A percentile compares a stretch with the other conserved stretches of the same genome.
Evolutionary conservation across 2,329 filamentous ascomycete species (phyloP).

Genomic region (Orbilia javanica): DNA sequence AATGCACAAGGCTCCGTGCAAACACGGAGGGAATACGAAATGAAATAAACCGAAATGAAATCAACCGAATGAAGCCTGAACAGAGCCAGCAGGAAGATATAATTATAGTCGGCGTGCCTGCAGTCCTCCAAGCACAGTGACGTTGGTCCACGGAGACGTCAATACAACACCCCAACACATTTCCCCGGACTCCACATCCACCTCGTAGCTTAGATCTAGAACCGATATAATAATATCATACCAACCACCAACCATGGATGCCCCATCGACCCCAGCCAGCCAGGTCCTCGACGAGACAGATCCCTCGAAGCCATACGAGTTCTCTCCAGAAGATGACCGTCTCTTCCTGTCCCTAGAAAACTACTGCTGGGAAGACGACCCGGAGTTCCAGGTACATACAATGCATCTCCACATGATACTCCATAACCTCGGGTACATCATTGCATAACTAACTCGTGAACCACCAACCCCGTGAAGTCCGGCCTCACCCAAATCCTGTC

Average conservation of each 20-base stretch:
- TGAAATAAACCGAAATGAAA: not conserved
- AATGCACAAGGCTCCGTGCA: not conserved
- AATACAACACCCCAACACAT: slow-evolving; percentile 56
- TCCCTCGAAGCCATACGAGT: slow-evolving; percentile 23
- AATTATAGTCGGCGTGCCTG: not conserved
- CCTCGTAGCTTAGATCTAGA: too few relatives aligned
- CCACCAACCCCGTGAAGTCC: slow-evolving; percentile 63
- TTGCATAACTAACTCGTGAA: not conserved
- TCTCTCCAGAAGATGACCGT: slow-evolving; percentile 54
- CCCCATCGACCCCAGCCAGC: slow-evolving; percentile 31
- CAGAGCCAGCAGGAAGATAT: too few relatives aligned
- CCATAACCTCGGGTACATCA: slow-evolving; percentile 6
- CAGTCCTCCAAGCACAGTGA: not conserved
- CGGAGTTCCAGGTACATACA: slow-evolving; percentile 73
- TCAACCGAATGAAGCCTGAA: too few relatives aligned
- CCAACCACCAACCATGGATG: slow-evolving; percentile 10
- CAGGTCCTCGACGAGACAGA: slow-evolving; percentile 43
- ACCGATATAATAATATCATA: too few relatives aligned
- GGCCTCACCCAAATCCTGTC: slow-evolving; percentile 76
- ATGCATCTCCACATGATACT: not conserved
- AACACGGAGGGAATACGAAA: not conserved
- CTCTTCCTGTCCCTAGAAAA: slow-evolving; percentile 52
- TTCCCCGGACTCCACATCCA: slow-evolving; percentile 32
- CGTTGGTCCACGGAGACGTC: slow-evolving; percentile 20
- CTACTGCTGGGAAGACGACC: slow-evolving; percentile 74